Evolutionary conservation across 768 basidiomycete species (phyloP), one percentile per base, ranked within the genome.

Genomic region (Cystobasidium tubakii): DNA sequence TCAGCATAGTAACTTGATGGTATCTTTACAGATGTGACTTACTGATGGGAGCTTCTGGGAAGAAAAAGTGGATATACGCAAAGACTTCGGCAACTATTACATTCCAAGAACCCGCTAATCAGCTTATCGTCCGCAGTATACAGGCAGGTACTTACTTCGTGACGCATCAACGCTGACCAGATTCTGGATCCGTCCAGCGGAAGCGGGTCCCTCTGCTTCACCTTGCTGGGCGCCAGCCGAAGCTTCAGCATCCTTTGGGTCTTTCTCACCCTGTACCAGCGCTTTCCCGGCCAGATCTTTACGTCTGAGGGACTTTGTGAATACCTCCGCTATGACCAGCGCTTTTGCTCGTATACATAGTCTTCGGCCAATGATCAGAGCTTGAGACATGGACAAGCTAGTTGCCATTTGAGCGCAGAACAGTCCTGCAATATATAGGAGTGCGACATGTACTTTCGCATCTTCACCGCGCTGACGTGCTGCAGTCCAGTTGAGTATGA

Each of bases 281-380:
- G 69, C 69, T 71, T 71, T 71, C 12, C 69, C 81, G 33, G 82
- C 79, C 33, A 80, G 75, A 74, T 83, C 82, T 34, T 80, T 79
- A 23, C 83, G 75, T 25, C 82, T 79, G 0, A 83, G 79, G 0
- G 82, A 82, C 74, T 83, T 83, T 44, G 81, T 79, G 75, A 82
- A 82, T 7, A 82, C 79, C 55, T 84, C 83, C 19, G 80, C 74
- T 70, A 82, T 77, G 76, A 84, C 81, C 74, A 84, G 80, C 0
- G 81, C 76, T 43, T 82, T 77, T 33, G 80, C 60, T 9, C 80
- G 76, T 36, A 82, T 78, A 46, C 81, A 82, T 29, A 83, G 77
- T 72, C 80, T 75, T 31, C 83, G 77, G 29, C 83, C 83, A 42
- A 82, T 77, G 74, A 77, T 79, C 13, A 84, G 77, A 0, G 79